Evolutionary conservation across 345 rosid genomes (phyloP), one percentile per base, ranked within the genome.

Genomic region (Ceriops decandra): DNA sequence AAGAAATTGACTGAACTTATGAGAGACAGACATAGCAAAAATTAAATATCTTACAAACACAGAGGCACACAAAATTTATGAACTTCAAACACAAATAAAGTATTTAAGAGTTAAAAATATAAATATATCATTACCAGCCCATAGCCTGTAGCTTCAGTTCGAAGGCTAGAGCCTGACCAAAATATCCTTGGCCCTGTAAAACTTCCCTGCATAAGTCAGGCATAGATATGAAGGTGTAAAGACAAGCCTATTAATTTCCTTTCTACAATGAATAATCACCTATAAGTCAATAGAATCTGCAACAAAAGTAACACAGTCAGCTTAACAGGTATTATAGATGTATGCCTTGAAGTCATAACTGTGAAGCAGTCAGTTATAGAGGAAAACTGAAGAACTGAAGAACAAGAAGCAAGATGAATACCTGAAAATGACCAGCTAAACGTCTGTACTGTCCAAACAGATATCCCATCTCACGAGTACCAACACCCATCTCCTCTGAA

Each of bases 131-230:
- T 84, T 90, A 95, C 99, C 96, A 95, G 87, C 30, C 98, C 99
- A 82, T 95, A 95, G 80, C 98, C 99, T 78, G 97, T 90, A 71
- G 98, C 99, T 87, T 95, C 99, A 69, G 99, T 95, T 75, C 97
- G 93, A 60, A 95, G 99, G 78, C 98, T 95, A 77, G 98, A 95
- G 64, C 97, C 97, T 58, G 99, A 90, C 98, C 97, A 95, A 76
- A 86, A 91, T 84, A 87, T 87, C 76, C 92, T 84, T 30, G 99
- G 97, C 76, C 97, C 98, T 83, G 96, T 85, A 86, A 87, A 95
- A 86, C 98, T 95, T 85, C 99, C 99, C 98, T 95, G 96, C 95
- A 89, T 78, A 85, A 85, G 90, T 76, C 54, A 81, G 77, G 81
- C 72, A 82, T 74, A 71, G 69, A 79, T 74, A 82, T 77, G 74